Base-by-base conservation (phyloP, 306 rosid genomes). In the Rosa persica region DNA sequence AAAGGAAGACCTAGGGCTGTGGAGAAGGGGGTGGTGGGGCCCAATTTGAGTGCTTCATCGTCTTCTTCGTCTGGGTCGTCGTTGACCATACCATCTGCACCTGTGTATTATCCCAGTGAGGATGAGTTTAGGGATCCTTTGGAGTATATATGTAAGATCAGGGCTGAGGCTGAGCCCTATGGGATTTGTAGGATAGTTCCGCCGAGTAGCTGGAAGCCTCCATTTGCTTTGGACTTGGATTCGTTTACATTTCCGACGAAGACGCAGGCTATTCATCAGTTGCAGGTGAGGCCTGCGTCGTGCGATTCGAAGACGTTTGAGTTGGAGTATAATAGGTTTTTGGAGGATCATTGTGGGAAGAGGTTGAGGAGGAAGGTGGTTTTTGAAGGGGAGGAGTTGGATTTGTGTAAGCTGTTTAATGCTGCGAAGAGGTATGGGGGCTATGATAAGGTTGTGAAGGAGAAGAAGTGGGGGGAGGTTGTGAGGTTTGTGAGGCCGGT, bases 171-270 rank as follows among this genome's bases (percentile, higher is more conserved):
- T 55, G 97, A 95, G 85, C 89, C 88, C 4, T 95, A 80, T 77
- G 98, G 98, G 74, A 91, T 95, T 86, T 95, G 98, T 87, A 92
- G 80, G 89, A 95, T 95, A 80, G 96, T 95, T 12, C 98, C 98
- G 0, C 98, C 98, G 0, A 84, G 79, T 64, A 81, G 30, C 65
- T 95, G 98, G 98, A 92, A 92, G 78, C 98, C 98, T 65, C 98
- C 98, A 54, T 92, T 95, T 91, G 96, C 92, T 11, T 86, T 95
- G 88, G 83, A 88, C 80, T 80, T 89, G 36, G 83, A 91, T 67
- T 51, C 83, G 43, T 95, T 92, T 58, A 85, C 92, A 49, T 95
- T 95, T 58, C 98, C 96, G 2, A 95, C 98, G 0, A 95, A 95
- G 54, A 89, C 96, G 0, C 98, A 95, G 76, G 98, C 92, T 9